These are phyloP conservation scores for Stylosanthes scabra DNA, from an alignment of 331 rosid species.

Conservation along the genomic window DNA sequence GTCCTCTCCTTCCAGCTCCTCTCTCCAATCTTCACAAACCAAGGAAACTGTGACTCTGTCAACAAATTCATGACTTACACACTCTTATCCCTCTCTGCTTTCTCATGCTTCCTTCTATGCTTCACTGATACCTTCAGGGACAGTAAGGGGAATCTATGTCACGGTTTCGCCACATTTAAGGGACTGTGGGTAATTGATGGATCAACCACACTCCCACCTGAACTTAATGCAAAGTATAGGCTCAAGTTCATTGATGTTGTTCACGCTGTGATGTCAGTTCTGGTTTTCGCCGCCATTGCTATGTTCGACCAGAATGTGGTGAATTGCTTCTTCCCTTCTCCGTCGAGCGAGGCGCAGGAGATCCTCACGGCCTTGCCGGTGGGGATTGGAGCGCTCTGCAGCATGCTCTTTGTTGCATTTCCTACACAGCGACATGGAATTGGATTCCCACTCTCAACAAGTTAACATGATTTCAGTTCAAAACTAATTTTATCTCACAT, in stretches of 20 bases:
- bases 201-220: constrained; percentile 49
- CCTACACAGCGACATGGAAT: constrained; percentile 81
- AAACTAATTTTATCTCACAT: no score
- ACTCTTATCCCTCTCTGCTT: constrained; percentile 68
- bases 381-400: constrained; percentile 65
- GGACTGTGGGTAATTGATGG: constrained; percentile 89
- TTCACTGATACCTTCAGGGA: constrained; percentile 82
- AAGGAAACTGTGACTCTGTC: constrained; percentile 65
- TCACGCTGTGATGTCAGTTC: constrained; percentile 73
- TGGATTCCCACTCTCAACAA: constrained; percentile 68
- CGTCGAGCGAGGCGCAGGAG: constrained; percentile 60
- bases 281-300: constrained; percentile 74
- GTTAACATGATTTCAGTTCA: constrained; percentile 22
- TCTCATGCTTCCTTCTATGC: constrained; percentile 65
- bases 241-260: constrained; percentile 64
- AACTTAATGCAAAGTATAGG: constrained; percentile 49
- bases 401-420: constrained; percentile 71
- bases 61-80: constrained; percentile 59
- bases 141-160: constrained; percentile 61
- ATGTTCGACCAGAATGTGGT: constrained; percentile 73
- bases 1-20: constrained; percentile 84
- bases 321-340: constrained; percentile 66
- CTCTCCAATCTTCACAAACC: constrained; percentile 70
- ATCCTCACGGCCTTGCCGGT: constrained; percentile 65
- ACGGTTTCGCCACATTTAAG: constrained; percentile 64